These are phyloP conservation scores for Singerocomus inundabilis DNA, from an alignment of 1,284 basidiomycete species.

Conservation along the genomic window DNA sequence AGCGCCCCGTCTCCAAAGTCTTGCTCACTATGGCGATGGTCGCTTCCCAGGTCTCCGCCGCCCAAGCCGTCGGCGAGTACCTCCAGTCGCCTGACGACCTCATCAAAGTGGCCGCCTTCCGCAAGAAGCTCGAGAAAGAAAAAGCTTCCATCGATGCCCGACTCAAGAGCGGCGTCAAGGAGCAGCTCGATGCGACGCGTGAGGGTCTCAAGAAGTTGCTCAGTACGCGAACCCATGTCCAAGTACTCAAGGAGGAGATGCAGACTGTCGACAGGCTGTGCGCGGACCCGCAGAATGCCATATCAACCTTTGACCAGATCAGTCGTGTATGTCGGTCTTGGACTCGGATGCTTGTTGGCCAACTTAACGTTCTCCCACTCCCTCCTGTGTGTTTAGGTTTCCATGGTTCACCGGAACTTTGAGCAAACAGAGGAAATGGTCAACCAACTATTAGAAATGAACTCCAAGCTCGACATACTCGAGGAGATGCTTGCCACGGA, in stretches of 20 bases:
- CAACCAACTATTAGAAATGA: constrained; percentile 88
- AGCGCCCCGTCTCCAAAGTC: background rate
- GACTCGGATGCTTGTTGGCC: background rate
- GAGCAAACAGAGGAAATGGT: constrained; percentile 96
- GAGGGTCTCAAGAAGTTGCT: constrained; percentile 88
- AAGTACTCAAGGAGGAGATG: constrained; percentile 92
- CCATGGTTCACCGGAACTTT: constrained; percentile 94
- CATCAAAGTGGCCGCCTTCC: constrained; percentile 82
- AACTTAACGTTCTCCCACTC: too few species aligned
- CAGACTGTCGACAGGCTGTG: constrained; percentile 79
- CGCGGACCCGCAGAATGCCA: constrained; percentile 67
- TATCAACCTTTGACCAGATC: constrained; percentile 89
- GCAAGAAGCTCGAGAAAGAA: constrained; percentile 96
- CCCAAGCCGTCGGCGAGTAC: constrained; percentile 82
- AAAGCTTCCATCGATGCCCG: constrained; percentile 94
- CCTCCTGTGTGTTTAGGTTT: constrained; percentile 68
- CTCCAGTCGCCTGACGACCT: constrained; percentile 94
- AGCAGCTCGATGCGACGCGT: constrained; percentile 89
- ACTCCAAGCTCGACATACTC: constrained; percentile 76
- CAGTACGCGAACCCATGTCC: constrained; percentile 79
- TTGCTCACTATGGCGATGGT: constrained; percentile 38
- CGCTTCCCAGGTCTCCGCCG: constrained; percentile 64
- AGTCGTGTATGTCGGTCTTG: constrained; percentile 62
- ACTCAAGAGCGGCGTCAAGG: constrained; percentile 89
- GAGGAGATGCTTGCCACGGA: constrained; percentile 79